Percentiles rank a stretch among this genome's conserved stretches.
These are phyloP conservation scores for Trametes elegans DNA, from an alignment of 768 basidiomycete genomes.

Conservation along the genomic window DNA sequence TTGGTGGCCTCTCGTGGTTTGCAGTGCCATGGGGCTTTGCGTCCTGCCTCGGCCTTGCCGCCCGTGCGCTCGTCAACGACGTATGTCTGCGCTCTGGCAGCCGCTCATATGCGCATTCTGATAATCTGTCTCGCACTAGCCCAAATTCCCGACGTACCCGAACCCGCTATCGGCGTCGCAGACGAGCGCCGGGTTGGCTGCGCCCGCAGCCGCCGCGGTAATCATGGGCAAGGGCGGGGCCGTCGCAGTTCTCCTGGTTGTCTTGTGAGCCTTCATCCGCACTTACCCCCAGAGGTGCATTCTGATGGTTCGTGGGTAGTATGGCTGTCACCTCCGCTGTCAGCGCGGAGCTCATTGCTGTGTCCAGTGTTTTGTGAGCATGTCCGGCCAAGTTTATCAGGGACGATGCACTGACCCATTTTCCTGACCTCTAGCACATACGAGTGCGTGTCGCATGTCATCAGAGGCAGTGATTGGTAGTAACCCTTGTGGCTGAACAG, in stretches of 20 bases:
- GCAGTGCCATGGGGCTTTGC: constrained; percentile 43
- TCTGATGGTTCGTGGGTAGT: constrained; percentile 34
- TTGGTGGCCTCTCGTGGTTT: constrained; percentile 57
- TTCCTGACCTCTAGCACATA: constrained; percentile 35
- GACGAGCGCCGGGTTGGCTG: constrained; percentile 40
- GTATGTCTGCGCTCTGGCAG: too few species aligned
- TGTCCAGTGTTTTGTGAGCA: constrained; percentile 37
- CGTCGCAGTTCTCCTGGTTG: constrained; percentile 34
- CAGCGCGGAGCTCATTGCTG: constrained; percentile 36
- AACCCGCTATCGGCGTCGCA: constrained; percentile 31
- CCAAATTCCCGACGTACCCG: constrained; percentile 50
- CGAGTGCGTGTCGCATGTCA: constrained; percentile 34
- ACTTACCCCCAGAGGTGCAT: neutral
- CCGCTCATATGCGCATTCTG: neutral
- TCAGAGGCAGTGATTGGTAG: neutral
- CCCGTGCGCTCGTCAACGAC: constrained; percentile 30
- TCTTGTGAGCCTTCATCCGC: constrained; percentile 22
- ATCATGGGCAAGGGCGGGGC: constrained; percentile 37
- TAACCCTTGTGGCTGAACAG: constrained; percentile 6
- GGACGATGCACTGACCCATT: too few species aligned
- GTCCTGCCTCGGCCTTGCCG: constrained; percentile 40
- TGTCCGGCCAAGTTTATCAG: neutral
- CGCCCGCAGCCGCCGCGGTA: constrained; percentile 35
- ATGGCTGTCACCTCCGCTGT: constrained; percentile 39
- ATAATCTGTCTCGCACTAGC: constrained; percentile 28